A percentile compares a stretch with the other conserved stretches of the same genome.
phyloP scores from a whole-genome alignment of 1,284 basidiomycete genomes.

The Omphalotus olearius region DNA sequence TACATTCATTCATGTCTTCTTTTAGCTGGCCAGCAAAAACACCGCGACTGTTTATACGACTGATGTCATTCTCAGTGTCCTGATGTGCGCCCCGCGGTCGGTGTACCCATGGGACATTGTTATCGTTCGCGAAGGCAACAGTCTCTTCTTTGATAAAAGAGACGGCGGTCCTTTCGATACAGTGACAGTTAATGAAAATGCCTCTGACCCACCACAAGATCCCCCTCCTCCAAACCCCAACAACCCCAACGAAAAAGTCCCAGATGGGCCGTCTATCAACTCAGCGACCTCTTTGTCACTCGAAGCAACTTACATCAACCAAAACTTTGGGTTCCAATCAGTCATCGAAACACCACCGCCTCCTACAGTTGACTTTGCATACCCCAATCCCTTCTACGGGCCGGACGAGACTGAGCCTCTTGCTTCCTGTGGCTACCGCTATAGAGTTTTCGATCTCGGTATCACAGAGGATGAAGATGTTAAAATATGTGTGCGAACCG shows the following conservation, averaged over 20 bases:
- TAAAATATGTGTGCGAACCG: conserved; percentile 91
- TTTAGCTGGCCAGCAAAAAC: conserved; percentile 73
- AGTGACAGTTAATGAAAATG: conserved; percentile 98
- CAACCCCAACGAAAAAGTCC: conserved; percentile 66
- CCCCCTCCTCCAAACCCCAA: conserved; percentile 73
- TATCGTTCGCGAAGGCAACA: conserved; percentile 89
- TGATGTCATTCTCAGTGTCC: conserved; percentile 91
- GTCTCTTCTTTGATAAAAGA: conserved; percentile 96
- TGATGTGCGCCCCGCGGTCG: conserved; percentile 95
- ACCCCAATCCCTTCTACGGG: conserved; percentile 96
- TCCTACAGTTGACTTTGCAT: conserved; percentile 65
- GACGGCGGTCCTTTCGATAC: conserved; percentile 97
- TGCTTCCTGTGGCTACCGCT: conserved; percentile 94
- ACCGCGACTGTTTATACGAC: conserved; percentile 90
- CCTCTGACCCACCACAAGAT: conserved; percentile 92
- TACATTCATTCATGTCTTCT: conserved; percentile 11
- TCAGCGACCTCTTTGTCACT: conserved; percentile 91
- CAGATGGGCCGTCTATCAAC: conserved; percentile 82
- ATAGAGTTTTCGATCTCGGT: conserved; percentile 93
- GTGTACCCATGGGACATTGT: conserved; percentile 99
- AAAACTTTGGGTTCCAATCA: conserved; percentile 97
- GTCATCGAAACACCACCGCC: conserved; percentile 73
- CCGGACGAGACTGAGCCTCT: conserved; percentile 92
- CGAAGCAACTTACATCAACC: conserved; percentile 99
- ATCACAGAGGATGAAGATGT: conserved; percentile 88